Evolutionary conservation across 2,329 filamentous ascomycete species (phyloP).

Genomic region (Penicillium sp.): DNA sequence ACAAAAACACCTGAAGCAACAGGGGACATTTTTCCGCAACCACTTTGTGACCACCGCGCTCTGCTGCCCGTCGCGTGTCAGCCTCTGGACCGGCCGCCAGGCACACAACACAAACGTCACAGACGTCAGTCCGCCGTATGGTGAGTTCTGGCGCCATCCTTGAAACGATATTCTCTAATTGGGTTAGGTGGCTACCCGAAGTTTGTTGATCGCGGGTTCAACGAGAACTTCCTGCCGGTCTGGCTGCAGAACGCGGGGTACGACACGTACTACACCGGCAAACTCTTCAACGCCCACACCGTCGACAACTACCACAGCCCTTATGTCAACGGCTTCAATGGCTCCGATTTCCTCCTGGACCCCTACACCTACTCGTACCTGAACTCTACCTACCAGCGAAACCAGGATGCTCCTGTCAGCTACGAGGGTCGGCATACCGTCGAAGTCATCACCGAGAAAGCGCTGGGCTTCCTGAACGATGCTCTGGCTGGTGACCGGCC

Average conservation of each 20-base stretch:
- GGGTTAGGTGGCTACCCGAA: slow-evolving; percentile 60
- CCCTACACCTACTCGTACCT: slow-evolving; percentile 71
- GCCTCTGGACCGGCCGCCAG: slow-evolving; percentile 66
- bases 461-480: slow-evolving; percentile 65
- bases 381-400: slow-evolving; percentile 65
- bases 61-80: slow-evolving; percentile 69
- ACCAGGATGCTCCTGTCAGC: slow-evolving; percentile 58
- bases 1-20: slow-evolving; percentile 32
- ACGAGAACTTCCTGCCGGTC: slow-evolving; percentile 70
- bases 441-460: slow-evolving; percentile 63
- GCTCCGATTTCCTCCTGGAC: slow-evolving; percentile 65
- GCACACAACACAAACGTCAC: slow-evolving; percentile 74
- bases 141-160: background rate
- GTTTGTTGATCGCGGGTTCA: slow-evolving; percentile 67
- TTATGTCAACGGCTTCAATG: slow-evolving; percentile 63
- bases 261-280: slow-evolving; percentile 70
- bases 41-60: slow-evolving; percentile 67
- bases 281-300: slow-evolving; percentile 70
- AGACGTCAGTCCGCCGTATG: slow-evolving; percentile 39
- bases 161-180: slow-evolving; percentile 36
- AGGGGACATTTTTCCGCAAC: slow-evolving; percentile 63
- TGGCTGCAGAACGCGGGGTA: slow-evolving; percentile 74
- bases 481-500: slow-evolving; percentile 60
- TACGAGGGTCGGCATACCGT: slow-evolving; percentile 60
- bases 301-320: slow-evolving; percentile 66